Base-by-base conservation (phyloP, 495 filamentous ascomycete genomes). In the Geoglossum glabrum region DNA sequence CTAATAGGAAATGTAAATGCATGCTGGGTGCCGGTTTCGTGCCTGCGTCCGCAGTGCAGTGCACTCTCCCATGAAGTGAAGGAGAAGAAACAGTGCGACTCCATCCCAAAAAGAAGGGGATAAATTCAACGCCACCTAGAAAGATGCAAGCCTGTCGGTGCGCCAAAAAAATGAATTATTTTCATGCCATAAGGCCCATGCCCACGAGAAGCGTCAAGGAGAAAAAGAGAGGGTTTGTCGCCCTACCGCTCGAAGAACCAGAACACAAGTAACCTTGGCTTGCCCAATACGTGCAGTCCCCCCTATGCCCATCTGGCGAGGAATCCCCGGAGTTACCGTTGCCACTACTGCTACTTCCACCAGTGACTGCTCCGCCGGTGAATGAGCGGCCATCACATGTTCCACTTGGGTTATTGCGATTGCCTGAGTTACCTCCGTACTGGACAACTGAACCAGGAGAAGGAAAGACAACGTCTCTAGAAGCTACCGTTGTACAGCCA, bases 401-500 rank as follows among this genome's bases (percentile, higher is more conserved):
- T 50, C 46, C 46, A 15, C 10, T 6, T 4, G 46, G 46, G 7
- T 5, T 10, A 25, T 13, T 21, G 46, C 46, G 46, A 4, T 23
- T 50, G 46, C 6, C 36, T 15, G 36, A 5, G 17, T 40, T 40
- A 15, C 36, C 67, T 46, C 70, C 64, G 7, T 58, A 67, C 30
- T 74, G 67, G 19, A 82, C 70, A 15, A 73, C 77, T 19, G 69
- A 56, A 15, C 81, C 81, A 3, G 79, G 76, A 61, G 76, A 67
- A 30, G 80, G 81, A 67, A 73, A 83, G 34, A 64, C 50, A 46
- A 79, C 64, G 55, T 83, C 61, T 21, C 31, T 61, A 55, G 27
- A 1, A 3, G 75, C 74, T 3, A 50, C 0, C 0, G 76, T 83
- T 25, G 64, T 67, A 67, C 83, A 86, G 55, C 73, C 72, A 26